phyloP scores from a whole-genome alignment of 345 rosid genomes.

The Leavenworthia alabamica region DNA sequence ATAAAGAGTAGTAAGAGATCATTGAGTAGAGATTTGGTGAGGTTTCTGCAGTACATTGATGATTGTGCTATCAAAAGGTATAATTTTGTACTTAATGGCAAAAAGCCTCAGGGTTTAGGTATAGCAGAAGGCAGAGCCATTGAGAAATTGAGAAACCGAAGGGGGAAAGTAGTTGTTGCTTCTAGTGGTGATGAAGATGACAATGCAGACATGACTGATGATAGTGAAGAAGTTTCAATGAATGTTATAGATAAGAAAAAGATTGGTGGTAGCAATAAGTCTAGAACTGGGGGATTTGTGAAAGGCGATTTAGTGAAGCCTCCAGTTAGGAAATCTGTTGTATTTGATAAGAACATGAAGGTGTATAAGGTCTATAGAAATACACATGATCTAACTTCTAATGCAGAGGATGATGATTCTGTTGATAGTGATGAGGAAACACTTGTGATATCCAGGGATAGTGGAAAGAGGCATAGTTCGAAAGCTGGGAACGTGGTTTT shows the following conservation, averaged over 20 bases:
- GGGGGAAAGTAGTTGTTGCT: constrained; percentile 39
- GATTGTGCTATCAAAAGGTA: constrained; percentile 39
- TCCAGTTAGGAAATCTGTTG: constrained; percentile 45
- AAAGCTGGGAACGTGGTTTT: constrained; percentile 13
- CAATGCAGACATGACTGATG: constrained; percentile 39
- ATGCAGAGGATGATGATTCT: constrained; percentile 35
- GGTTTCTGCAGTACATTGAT: constrained; percentile 57
- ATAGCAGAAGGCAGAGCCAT: constrained; percentile 31
- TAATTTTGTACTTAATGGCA: constrained; percentile 13
- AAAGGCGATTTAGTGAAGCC: constrained; percentile 33
- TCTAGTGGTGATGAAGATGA: constrained; percentile 41
- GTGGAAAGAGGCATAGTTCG: not conserved
- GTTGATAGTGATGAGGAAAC: constrained; percentile 18
- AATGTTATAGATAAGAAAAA: constrained; percentile 10
- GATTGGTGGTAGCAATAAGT: constrained; percentile 4
- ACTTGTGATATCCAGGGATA: constrained; percentile 5
- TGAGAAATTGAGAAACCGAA: constrained; percentile 40
- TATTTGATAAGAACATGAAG: constrained; percentile 51
- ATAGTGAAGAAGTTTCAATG: constrained; percentile 21
- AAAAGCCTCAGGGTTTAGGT: constrained; percentile 24
- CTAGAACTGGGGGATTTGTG: constrained; percentile 29
- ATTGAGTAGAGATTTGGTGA: constrained; percentile 53
- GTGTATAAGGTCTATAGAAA: constrained; percentile 34
- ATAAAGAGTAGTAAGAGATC: constrained; percentile 71
- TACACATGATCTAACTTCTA: constrained; percentile 25